A percentile compares a stretch with the other conserved stretches of the same genome.
Evolutionary conservation across 2,329 filamentous ascomycete genomes (phyloP).

Genomic region (Fusarium sp.): DNA sequence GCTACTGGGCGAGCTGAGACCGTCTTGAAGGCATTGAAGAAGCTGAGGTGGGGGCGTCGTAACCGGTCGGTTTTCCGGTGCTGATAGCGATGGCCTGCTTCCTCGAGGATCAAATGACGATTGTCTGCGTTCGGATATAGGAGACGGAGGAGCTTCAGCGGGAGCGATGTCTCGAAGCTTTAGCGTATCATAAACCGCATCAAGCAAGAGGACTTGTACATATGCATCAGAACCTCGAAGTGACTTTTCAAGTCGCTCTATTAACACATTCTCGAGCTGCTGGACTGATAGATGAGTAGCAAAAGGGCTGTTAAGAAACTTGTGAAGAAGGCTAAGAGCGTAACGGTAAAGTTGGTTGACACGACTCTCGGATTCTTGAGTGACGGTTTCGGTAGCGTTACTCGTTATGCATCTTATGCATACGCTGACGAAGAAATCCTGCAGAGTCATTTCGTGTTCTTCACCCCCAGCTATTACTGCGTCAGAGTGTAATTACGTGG

Average conservation of each 20-base stretch:
- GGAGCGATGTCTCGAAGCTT: slow-evolving; percentile 67
- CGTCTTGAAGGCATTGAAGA: slow-evolving; percentile 85
- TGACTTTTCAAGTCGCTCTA: slow-evolving; percentile 73
- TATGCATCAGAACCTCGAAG: slow-evolving; percentile 72
- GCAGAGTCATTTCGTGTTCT: slow-evolving; percentile 69
- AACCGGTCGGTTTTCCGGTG: slow-evolving; percentile 43
- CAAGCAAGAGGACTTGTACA: slow-evolving; percentile 81
- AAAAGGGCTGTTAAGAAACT: slow-evolving; percentile 73
- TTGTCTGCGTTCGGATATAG: slow-evolving; percentile 60
- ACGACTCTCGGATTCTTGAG: slow-evolving; percentile 51
- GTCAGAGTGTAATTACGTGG: slow-evolving; percentile 32
- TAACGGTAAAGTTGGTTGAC: slow-evolving; percentile 76
- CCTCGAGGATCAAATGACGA: slow-evolving; percentile 56
- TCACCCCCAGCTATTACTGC: slow-evolving; percentile 57
- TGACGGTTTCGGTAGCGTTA: slow-evolving; percentile 35
- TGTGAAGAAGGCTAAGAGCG: slow-evolving; percentile 75
- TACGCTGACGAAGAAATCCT: slow-evolving; percentile 74
- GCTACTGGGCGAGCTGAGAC: slow-evolving; percentile 79
- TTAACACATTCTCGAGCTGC: slow-evolving; percentile 76
- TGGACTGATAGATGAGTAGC: slow-evolving; percentile 68
- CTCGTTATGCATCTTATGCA: slow-evolving; percentile 70
- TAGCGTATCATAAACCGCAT: slow-evolving; percentile 79
- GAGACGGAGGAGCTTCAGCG: slow-evolving; percentile 56
- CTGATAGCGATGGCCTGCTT: slow-evolving; percentile 53
- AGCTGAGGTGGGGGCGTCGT: slow-evolving; percentile 72